phyloP scores from a whole-genome alignment of 441 rosid species.

The Euphorbia celastroides region DNA sequence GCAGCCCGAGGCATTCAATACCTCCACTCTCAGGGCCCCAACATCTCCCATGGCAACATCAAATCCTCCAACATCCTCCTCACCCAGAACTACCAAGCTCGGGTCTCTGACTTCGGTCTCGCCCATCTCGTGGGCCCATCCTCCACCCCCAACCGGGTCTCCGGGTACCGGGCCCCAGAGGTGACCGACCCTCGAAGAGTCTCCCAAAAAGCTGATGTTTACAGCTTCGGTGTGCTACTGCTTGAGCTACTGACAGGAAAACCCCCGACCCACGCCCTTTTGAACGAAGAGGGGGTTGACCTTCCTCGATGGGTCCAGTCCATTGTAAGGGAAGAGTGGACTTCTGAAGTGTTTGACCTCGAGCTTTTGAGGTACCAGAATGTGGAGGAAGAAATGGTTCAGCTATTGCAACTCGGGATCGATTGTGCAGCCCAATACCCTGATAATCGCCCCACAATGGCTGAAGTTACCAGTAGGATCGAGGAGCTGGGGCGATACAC shows the following conservation, averaged over 20 bases:
- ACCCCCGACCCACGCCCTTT: constrained; percentile 70
- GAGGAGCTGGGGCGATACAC: constrained; percentile 46
- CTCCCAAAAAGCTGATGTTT: constrained; percentile 90
- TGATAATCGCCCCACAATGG: constrained; percentile 71
- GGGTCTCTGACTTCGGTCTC: constrained; percentile 86
- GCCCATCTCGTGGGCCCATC: constrained; percentile 75
- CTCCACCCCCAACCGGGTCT: constrained; percentile 61
- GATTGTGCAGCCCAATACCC: constrained; percentile 87
- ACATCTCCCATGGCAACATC: constrained; percentile 78
- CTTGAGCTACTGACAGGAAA: constrained; percentile 86
- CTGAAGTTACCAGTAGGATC: constrained; percentile 52
- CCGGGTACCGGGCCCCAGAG: constrained; percentile 94
- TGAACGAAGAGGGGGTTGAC: constrained; percentile 92
- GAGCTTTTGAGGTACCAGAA: constrained; percentile 77
- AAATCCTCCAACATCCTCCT: constrained; percentile 87
- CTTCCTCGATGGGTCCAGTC: constrained; percentile 97
- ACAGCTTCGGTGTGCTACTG: constrained; percentile 86
- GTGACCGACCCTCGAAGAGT: constrained; percentile 84
- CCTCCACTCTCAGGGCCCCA: constrained; percentile 73
- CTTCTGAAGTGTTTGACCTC: constrained; percentile 75
- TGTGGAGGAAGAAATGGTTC: constrained; percentile 76
- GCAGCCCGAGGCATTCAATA: constrained; percentile 81
- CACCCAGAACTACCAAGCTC: constrained; percentile 61
- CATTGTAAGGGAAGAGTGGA: constrained; percentile 82
- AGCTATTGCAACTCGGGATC: constrained; percentile 77